Percentiles rank a stretch among this genome's conserved stretches.
phyloP scores from a whole-genome alignment of 495 filamentous ascomycete genomes.

The Platismatia glauca region DNA sequence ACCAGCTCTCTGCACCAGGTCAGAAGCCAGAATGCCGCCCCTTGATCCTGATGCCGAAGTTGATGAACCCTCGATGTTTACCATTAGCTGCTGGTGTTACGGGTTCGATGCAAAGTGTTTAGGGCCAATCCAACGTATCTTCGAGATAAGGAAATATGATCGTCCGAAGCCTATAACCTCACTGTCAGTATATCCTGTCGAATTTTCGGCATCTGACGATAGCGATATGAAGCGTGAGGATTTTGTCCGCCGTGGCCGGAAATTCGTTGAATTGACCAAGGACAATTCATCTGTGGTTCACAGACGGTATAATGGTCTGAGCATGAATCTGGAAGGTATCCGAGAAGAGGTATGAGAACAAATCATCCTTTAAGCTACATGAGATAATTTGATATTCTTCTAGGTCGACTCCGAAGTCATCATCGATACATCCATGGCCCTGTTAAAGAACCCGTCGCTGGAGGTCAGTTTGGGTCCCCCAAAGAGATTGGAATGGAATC shows the following conservation, averaged over 20 bases:
- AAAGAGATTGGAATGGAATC: background rate
- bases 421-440: background rate
- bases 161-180: too few relatives aligned
- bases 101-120: too few relatives aligned
- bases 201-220: too few relatives aligned
- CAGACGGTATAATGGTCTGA: background rate
- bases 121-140: too few relatives aligned
- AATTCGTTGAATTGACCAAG: background rate
- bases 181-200: too few relatives aligned
- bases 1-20: too few relatives aligned
- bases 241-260: background rate
- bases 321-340: background rate
- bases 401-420: slow-evolving; percentile 6
- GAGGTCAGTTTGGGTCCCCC: background rate
- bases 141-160: too few relatives aligned
- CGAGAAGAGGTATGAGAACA: background rate
- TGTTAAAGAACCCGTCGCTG: background rate
- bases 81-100: too few relatives aligned
- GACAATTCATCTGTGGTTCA: background rate
- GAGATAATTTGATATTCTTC: background rate
- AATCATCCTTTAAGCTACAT: background rate
- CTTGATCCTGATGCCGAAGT: too few relatives aligned
- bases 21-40: too few relatives aligned
- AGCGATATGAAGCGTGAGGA: too few relatives aligned
- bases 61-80: too few relatives aligned